A percentile compares a stretch with the other conserved stretches of the same genome.
Evolutionary conservation across 768 basidiomycete species (phyloP).

Genomic region (Daedaleopsis nitida): DNA sequence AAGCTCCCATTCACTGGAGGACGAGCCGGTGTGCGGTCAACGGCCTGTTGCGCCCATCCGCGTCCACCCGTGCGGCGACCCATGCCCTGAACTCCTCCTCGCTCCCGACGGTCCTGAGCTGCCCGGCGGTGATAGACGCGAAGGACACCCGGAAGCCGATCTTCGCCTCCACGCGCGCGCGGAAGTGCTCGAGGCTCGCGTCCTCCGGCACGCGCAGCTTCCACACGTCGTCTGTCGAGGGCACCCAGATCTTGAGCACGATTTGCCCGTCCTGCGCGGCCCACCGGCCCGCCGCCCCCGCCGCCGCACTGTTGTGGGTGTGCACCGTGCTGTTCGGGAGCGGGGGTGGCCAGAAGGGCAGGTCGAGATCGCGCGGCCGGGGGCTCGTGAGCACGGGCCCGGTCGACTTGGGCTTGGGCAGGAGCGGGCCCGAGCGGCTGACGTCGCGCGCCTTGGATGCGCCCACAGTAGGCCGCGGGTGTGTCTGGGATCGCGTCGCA

Average conservation of each 20-base stretch:
- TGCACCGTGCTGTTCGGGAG: not conserved
- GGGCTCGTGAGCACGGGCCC: conserved; percentile 8
- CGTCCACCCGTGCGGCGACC: conserved; percentile 33
- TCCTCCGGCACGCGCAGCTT: conserved; percentile 37
- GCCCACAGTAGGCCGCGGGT: not conserved
- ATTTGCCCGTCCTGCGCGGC: conserved; percentile 37
- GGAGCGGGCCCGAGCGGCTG: conserved; percentile 15
- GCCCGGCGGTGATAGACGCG: conserved; percentile 29
- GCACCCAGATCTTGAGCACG: conserved; percentile 42
- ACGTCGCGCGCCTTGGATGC: too few relatives aligned
- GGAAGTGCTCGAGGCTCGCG: conserved; percentile 34
- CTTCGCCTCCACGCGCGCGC: conserved; percentile 35
- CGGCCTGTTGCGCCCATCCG: conserved; percentile 38
- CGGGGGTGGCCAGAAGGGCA: not conserved
- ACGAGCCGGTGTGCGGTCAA: conserved; percentile 34
- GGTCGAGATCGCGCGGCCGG: not conserved
- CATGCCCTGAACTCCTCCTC: conserved; percentile 37
- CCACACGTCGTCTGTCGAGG: conserved; percentile 43
- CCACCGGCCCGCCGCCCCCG: conserved; percentile 26
- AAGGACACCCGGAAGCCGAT: conserved; percentile 39
- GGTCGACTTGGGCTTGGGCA: conserved; percentile 6
- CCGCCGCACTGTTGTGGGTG: not conserved
- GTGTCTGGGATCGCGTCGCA: not conserved
- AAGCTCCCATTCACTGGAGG: conserved; percentile 7
- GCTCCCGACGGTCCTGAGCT: conserved; percentile 24